These are phyloP conservation scores for Salix caprea DNA, from an alignment of 345 rosid genomes.

Conservation along the genomic window DNA sequence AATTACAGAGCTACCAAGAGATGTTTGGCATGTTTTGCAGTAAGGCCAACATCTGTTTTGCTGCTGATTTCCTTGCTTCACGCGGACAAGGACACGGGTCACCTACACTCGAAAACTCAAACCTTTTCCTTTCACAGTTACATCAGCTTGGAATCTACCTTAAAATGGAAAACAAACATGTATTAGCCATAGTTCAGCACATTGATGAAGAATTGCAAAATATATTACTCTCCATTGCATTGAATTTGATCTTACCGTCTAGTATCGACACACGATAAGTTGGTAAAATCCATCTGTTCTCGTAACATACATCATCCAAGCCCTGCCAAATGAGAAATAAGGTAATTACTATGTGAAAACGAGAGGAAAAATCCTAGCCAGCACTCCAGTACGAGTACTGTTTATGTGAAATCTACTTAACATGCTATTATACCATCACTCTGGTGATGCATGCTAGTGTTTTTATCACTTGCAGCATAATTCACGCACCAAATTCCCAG, in stretches of 20 bases:
- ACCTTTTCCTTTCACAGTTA: conserved; percentile 34
- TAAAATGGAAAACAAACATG: conserved; percentile 1
- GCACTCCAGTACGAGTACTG: neutral
- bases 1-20: neutral
- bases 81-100: conserved; percentile 25
- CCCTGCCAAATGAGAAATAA: conserved; percentile 35
- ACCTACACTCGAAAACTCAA: conserved; percentile 30
- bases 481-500: neutral
- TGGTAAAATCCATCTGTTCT: conserved; percentile 60
- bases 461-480: neutral
- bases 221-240: neutral
- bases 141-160: conserved; percentile 61
- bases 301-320: conserved; percentile 50
- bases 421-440: neutral
- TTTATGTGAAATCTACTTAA: neutral
- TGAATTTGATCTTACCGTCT: conserved; percentile 49
- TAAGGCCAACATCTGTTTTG: conserved; percentile 35
- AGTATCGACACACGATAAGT: conserved; percentile 40
- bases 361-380: neutral
- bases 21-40: conserved; percentile 17
- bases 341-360: neutral
- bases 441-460: neutral
- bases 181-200: neutral
- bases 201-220: neutral
- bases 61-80: conserved; percentile 68